Evolutionary conservation across 177 flowering plant species (phyloP), one percentile per base, ranked within the genome.

Genomic region (Vitis hybrid): DNA sequence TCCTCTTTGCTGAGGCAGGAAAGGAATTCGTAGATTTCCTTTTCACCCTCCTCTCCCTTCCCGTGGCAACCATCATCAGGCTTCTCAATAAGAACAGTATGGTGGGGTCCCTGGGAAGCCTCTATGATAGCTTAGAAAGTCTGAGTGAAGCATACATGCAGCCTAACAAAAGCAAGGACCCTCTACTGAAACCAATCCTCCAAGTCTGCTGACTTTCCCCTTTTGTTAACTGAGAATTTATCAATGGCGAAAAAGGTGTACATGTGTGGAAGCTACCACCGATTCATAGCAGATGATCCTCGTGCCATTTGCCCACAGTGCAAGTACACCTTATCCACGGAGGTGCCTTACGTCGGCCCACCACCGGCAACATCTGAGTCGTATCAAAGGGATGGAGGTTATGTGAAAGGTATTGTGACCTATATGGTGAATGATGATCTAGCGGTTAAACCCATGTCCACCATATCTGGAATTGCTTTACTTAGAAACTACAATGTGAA

Each of bases 341-440:
- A 63, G 50, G 50, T 35, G 6, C 50, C 9, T 7, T 27, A 3
- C 11, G 65, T 10, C 3, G 50, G 27, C 11, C 50, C 21, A 1
- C 50, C 61, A 2, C 17, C 10, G 14, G 59, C 27, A 0, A 8
- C 14, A 2, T 9, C 15, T 4, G 5, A 15, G 50, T 13, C 60
- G 7, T 65, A 3, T n/a, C 0, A 21, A 46, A 71, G 18, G 59
- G 65, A 24, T 15, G 63, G 61, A 32, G 83, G 82, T 3, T 78
- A 20, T 67, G 84, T 81, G 41, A 84, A 69, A 59, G 83, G 72
- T 1, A 64, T 70, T 35, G 79, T 67, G 35, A 79, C 83, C 1
- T 84, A 79, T 54, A 79, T 80, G 79, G 71, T 84, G 8, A 77
- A 65, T 77, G 83, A 84, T 73, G 68, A 79, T 67, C 53, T 84